phyloP scores from a whole-genome alignment of 129 eudicot genomes.

The Pittosporum tobira region DNA sequence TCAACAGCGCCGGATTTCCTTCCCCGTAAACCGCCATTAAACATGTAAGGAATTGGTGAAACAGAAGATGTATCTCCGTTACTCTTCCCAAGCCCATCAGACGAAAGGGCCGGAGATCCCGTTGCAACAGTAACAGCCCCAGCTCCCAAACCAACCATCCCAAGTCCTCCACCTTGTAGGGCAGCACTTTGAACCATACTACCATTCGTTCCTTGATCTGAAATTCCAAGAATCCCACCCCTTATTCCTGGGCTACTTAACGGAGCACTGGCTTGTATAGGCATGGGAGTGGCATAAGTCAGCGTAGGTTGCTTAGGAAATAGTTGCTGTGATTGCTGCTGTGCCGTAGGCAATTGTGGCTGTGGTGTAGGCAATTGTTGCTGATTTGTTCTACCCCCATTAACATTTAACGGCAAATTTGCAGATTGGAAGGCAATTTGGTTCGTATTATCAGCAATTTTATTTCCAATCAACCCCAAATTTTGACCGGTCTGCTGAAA shows the following conservation, averaged over 20 bases:
- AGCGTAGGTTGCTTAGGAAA: slow-evolving; percentile 63
- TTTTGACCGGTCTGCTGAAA: slow-evolving; percentile 43
- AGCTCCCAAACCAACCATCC: slow-evolving; percentile 49
- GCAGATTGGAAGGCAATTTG: slow-evolving; percentile 42
- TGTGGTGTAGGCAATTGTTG: slow-evolving; percentile 28
- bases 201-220: slow-evolving; percentile 35
- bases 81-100: slow-evolving; percentile 76
- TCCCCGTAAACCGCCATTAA: slow-evolving; percentile 66
- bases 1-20: slow-evolving; percentile 56
- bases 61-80: slow-evolving; percentile 81
- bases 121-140: slow-evolving; percentile 49
- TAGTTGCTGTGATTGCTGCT: slow-evolving; percentile 37
- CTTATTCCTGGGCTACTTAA: slow-evolving; percentile 49
- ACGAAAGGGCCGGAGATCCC: slow-evolving; percentile 72
- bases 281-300: slow-evolving; percentile 53
- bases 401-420: slow-evolving; percentile 53
- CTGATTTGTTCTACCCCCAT: slow-evolving; percentile 47
- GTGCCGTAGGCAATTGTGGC: slow-evolving; percentile 18
- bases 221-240: slow-evolving; percentile 49
- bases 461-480: slow-evolving; percentile 28
- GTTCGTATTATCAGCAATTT: slow-evolving; percentile 26
- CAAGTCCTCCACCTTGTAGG: slow-evolving; percentile 52
- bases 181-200: slow-evolving; percentile 36
- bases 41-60: slow-evolving; percentile 82
- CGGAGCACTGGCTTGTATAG: slow-evolving; percentile 36